Base-by-base conservation (phyloP, 805 yeast species). In the Candida nemodendra region DNA sequence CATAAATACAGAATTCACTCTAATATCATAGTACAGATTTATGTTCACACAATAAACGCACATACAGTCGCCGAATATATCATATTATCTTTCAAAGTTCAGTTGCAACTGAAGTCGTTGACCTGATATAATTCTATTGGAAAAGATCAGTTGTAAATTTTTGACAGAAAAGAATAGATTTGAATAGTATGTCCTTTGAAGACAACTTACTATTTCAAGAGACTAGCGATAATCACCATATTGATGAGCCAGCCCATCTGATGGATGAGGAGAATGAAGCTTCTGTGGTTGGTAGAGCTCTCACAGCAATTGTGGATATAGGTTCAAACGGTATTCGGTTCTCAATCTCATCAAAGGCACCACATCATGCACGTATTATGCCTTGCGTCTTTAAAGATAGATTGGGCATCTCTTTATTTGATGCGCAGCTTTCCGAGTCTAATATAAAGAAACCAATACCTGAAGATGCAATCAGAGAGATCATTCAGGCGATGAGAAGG, bases 341-440 rank as follows among this genome's bases (percentile, higher is more conserved):
- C 53, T 76, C 85, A 28, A 81, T 84, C 27, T 78, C 87, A 13
- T 81, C 88, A 2, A 70, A 76, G 33, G 81, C 84, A 3, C 68
- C 82, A 1, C 80, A 75, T 44, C 84, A 81, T 56, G 86, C 87
- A 1, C 69, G 93, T 44, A 79, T 81, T 4, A 76, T 84, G 75
- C 91, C 93, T 1, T 80, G 87, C 54, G 79, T 83, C 9, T 84
- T 78, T 61, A 85, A 83, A 45, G 91, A 84, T 48, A 63, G 89
- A 32, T 71, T 83, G 3, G 84, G 85, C 2, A 78, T 84, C 9
- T 79, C 89, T 0, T 59, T 84, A 14, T 81, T 77, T 53, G 87
- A 81, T 43, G 79, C 75, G 0, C 84, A 79, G 50, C 68, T 56
- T 53, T 68, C 42, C 40, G 72, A 59, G 19, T 51, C 50, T 17